A percentile compares a stretch with the other conserved stretches of the same genome.
Conservation (phyloP, 2,329 filamentous ascomycete genomes). For the Drechmeria coniospora region DNA sequence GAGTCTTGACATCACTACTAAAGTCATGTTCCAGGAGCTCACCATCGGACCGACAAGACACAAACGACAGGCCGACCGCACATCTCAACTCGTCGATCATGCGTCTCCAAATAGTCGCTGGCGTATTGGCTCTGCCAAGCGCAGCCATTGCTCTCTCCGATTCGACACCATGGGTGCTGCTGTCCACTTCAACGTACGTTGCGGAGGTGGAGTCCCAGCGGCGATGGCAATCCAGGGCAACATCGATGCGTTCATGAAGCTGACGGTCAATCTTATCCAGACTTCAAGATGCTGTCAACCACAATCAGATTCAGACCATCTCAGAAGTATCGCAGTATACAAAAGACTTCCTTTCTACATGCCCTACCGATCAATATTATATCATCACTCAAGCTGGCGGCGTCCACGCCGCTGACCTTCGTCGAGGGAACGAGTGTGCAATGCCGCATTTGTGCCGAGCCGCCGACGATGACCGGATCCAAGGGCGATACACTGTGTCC, state of each 20-base stretch:
- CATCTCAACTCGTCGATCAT: slow-evolving; percentile 20
- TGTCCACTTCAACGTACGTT: slow-evolving; percentile 72
- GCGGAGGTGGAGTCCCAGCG: slow-evolving; percentile 5
- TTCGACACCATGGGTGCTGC: slow-evolving; percentile 77
- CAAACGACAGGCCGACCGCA: slow-evolving; percentile 1
- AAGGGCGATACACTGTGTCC: slow-evolving; percentile 31
- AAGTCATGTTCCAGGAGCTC: slow-evolving; percentile 7
- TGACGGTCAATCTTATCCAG: slow-evolving; percentile 9
- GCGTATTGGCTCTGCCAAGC: slow-evolving; percentile 38
- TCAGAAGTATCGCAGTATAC: slow-evolving; percentile 25
- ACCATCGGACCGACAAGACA: slow-evolving; percentile 11
- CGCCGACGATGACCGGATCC: slow-evolving; percentile 18
- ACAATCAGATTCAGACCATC: slow-evolving; percentile 33
- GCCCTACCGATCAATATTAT: slow-evolving; percentile 63
- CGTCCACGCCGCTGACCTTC: slow-evolving; percentile 54
- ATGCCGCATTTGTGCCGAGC: slow-evolving; percentile 35
- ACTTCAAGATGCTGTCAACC: slow-evolving; percentile 17
- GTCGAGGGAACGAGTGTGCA: slow-evolving; percentile 30
- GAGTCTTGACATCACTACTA: slow-evolving; percentile 9
- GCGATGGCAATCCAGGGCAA: no score
- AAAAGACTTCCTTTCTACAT: slow-evolving; percentile 42
- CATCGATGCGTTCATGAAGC: no score
- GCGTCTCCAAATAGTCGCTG: slow-evolving; percentile 36
- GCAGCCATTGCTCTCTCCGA: slow-evolving; percentile 61
- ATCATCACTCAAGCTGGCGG: slow-evolving; percentile 66